Evolutionary conservation across 495 filamentous ascomycete species (phyloP).

Genomic region (Xylaria palmicola): DNA sequence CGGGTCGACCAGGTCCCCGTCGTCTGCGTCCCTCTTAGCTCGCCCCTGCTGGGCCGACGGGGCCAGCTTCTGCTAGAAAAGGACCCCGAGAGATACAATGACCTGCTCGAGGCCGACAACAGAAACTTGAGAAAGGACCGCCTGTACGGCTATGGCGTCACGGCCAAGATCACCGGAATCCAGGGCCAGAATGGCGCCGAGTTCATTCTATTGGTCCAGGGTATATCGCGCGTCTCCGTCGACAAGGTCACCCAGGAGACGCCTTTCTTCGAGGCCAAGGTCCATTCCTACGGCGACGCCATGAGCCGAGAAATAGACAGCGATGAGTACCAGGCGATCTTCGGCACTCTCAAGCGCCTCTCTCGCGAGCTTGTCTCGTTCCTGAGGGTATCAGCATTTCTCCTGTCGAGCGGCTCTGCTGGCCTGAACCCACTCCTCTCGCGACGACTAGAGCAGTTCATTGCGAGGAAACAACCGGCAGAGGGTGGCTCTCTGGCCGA

Average conservation of each 20-base stretch:
- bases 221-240: constrained; percentile 71
- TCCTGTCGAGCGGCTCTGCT: constrained; percentile 59
- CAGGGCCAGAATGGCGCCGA: constrained; percentile 78
- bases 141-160: constrained; percentile 72
- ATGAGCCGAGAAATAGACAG: constrained; percentile 19
- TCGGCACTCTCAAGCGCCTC: constrained; percentile 75
- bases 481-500: constrained; percentile 91
- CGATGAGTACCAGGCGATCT: constrained; percentile 55
- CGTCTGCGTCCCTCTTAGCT: constrained; percentile 77
- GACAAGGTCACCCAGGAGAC: constrained; percentile 73
- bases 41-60: constrained; percentile 63
- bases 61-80: constrained; percentile 65
- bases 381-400: constrained; percentile 70
- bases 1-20: constrained; percentile 65
- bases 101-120: constrained; percentile 49
- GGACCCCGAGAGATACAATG: constrained; percentile 49
- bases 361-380: constrained; percentile 80
- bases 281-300: constrained; percentile 45
- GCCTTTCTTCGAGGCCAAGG: constrained; percentile 81
- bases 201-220: constrained; percentile 81
- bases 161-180: constrained; percentile 80
- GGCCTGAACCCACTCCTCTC: constrained; percentile 80
- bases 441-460: constrained; percentile 79
- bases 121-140: constrained; percentile 64
- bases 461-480: constrained; percentile 68